Percentiles rank a stretch among this genome's conserved stretches.
These are phyloP conservation scores for Lachnellula arida DNA, from an alignment of 2,329 filamentous ascomycete genomes.

Conservation along the genomic window DNA sequence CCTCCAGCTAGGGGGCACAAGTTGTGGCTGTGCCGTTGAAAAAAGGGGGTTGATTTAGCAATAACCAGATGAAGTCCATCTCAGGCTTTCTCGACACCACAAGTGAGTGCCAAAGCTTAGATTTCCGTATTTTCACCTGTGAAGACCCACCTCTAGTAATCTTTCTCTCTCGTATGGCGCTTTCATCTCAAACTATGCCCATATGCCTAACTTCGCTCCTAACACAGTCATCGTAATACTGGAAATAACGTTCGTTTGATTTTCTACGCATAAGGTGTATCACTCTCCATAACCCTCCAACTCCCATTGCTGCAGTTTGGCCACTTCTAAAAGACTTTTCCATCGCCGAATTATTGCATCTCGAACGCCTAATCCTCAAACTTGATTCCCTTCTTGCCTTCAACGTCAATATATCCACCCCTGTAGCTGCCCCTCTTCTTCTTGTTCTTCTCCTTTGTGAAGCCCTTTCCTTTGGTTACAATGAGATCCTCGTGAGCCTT, in stretches of 20 bases:
- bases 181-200: not conserved
- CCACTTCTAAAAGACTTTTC: not conserved
- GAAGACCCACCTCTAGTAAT: too few relatives aligned
- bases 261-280: not conserved
- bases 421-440: slow-evolving; percentile 89
- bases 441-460: slow-evolving; percentile 99
- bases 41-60: not conserved
- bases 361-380: slow-evolving; percentile 69
- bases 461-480: slow-evolving; percentile 90
- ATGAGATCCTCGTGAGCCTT: slow-evolving; percentile 83
- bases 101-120: too few relatives aligned
- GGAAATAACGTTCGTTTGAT: not conserved
- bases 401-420: slow-evolving; percentile 81
- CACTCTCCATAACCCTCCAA: not conserved
- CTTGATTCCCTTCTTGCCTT: slow-evolving; percentile 80
- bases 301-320: not conserved
- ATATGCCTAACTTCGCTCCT: not conserved
- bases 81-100: not conserved
- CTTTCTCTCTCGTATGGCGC: too few relatives aligned
- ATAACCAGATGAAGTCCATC: not conserved
- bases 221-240: not conserved
- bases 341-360: slow-evolving; percentile 1
- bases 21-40: not conserved
- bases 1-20: too few relatives aligned
- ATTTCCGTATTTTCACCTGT: too few relatives aligned